Conservation (phyloP, 768 basidiomycete genomes). For the Rhizopogon roseolus region DNA sequence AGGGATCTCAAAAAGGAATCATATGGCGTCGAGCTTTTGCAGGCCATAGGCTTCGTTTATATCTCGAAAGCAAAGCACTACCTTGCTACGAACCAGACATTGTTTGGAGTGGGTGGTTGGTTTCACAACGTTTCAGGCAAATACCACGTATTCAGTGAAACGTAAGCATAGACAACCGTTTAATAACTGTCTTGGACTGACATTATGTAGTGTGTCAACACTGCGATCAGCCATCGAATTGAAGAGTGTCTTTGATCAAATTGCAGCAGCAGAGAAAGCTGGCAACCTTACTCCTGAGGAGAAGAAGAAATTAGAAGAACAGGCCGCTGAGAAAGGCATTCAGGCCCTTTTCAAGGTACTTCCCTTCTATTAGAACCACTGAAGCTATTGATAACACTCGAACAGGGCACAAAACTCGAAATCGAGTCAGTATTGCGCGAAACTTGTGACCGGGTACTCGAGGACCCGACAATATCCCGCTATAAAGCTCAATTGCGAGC, state of each 20-base stretch:
- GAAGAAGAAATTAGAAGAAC: slow-evolving; percentile 79
- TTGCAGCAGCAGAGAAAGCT: slow-evolving; percentile 83
- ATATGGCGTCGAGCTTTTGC: slow-evolving; percentile 81
- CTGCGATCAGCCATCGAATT: slow-evolving; percentile 83
- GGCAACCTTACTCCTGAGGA: slow-evolving; percentile 78
- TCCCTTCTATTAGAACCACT: background rate
- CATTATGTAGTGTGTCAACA: slow-evolving; percentile 63
- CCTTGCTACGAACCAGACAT: slow-evolving; percentile 64
- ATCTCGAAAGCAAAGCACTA: slow-evolving; percentile 77
- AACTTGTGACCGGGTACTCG: slow-evolving; percentile 78
- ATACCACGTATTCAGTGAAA: slow-evolving; percentile 92
- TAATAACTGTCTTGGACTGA: slow-evolving; percentile 1
- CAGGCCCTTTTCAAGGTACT: slow-evolving; percentile 85
- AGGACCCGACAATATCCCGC: slow-evolving; percentile 46
- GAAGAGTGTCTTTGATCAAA: slow-evolving; percentile 87
- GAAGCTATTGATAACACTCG: background rate
- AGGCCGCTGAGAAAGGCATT: slow-evolving; percentile 89
- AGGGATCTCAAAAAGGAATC: slow-evolving; percentile 84
- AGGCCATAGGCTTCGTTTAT: slow-evolving; percentile 86
- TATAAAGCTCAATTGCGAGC: slow-evolving; percentile 69
- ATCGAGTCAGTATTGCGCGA: slow-evolving; percentile 87
- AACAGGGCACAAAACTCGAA: slow-evolving; percentile 85
- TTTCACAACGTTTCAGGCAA: slow-evolving; percentile 88
- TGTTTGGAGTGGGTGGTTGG: slow-evolving; percentile 88
- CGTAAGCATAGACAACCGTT: slow-evolving; percentile 42